Evolutionary conservation across 1,284 basidiomycete genomes (phyloP).

Genomic region (Gomphus bonarii): DNA sequence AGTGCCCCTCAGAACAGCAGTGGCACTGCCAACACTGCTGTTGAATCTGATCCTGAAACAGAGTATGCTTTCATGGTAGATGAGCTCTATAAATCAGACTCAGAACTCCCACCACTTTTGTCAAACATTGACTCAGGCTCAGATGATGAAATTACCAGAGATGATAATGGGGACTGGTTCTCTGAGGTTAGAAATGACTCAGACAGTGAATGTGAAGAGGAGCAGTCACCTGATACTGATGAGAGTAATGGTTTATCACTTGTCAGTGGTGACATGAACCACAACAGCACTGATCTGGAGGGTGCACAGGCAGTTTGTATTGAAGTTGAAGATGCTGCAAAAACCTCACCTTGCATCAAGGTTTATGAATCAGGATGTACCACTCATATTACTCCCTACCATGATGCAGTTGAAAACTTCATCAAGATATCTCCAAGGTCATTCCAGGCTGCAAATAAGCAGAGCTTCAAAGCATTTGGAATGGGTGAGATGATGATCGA

Average conservation of each 20-base stretch:
- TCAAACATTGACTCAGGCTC: constrained; percentile 9
- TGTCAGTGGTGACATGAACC: background rate
- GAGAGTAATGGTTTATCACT: background rate
- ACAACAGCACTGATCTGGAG: background rate
- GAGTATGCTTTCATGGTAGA: too few relatives aligned
- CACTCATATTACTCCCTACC: too few relatives aligned
- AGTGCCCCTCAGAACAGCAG: background rate
- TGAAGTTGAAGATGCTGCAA: too few relatives aligned
- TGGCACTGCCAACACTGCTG: background rate
- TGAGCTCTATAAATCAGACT: too few relatives aligned
- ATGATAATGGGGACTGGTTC: background rate
- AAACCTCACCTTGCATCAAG: too few relatives aligned
- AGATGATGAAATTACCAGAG: background rate
- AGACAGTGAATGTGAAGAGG: background rate
- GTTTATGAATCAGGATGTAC: too few relatives aligned
- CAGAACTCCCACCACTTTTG: constrained; percentile 1
- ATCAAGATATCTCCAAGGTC: too few relatives aligned
- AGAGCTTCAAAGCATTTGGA: background rate
- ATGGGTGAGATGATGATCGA: background rate
- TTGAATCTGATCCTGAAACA: too few relatives aligned
- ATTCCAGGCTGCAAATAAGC: background rate
- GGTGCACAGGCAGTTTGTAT: background rate
- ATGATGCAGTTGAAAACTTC: too few relatives aligned
- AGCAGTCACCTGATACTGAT: background rate
- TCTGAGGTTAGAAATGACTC: too few relatives aligned